Conservation (phyloP, 78 protist species). For the Dictyostelium purpureum region DNA sequence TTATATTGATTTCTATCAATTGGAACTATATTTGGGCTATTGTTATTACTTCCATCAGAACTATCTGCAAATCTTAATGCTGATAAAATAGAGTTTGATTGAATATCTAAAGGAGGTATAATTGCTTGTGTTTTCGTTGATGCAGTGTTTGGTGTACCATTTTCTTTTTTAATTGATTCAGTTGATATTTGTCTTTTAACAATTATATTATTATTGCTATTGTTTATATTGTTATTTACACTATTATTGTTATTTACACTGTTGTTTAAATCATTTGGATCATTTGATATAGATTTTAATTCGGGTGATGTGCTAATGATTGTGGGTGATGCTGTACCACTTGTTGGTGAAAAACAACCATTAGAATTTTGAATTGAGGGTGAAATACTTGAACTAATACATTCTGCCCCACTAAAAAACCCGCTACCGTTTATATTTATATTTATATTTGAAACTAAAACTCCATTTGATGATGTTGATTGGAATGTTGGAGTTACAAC, state of each 20-base stretch:
- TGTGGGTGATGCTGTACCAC: neutral
- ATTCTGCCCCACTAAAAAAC: too few species aligned
- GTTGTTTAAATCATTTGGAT: neutral
- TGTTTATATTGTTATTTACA: conserved; percentile 10
- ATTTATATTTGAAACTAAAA: neutral
- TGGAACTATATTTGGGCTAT: neutral
- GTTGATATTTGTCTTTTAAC: neutral
- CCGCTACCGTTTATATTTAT: too few species aligned
- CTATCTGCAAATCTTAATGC: neutral
- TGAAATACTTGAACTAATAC: too few species aligned
- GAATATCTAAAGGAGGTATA: neutral
- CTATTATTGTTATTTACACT: neutral
- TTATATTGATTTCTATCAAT: neutral
- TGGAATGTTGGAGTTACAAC: too few species aligned
- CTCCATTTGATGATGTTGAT: neutral
- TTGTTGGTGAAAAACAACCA: neutral
- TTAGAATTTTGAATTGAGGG: too few species aligned
- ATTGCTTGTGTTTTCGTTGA: neutral
- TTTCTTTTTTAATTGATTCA: too few species aligned
- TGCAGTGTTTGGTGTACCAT: neutral
- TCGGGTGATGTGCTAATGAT: neutral
- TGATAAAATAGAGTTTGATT: neutral
- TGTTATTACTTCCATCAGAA: neutral
- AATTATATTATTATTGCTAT: neutral
- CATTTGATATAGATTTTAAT: neutral